Percentiles rank a stretch among this genome's conserved stretches.
Evolutionary conservation across 2,329 filamentous ascomycete genomes (phyloP).

Genomic region (Ambrosiella xylebori): DNA sequence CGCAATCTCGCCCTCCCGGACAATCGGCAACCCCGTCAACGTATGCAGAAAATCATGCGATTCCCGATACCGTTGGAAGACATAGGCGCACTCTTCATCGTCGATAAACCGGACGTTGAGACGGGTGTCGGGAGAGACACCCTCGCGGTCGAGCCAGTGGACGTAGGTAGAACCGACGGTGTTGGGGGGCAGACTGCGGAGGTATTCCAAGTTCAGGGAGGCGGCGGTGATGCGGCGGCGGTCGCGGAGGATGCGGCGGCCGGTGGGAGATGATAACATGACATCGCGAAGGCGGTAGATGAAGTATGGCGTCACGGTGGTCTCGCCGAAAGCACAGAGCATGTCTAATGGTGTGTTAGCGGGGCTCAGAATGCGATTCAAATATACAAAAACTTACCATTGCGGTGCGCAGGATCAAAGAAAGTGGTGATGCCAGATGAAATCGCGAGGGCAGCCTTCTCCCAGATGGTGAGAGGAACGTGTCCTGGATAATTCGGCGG

Average conservation of each 20-base stretch:
- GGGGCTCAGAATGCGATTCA: background rate
- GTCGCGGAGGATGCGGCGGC: constrained; percentile 78
- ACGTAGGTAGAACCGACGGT: constrained; percentile 72
- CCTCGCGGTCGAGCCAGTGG: constrained; percentile 82
- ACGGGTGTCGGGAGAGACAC: constrained; percentile 81
- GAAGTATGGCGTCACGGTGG: constrained; percentile 88
- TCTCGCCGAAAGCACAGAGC: constrained; percentile 85
- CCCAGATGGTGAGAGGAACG: constrained; percentile 65
- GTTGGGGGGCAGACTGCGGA: constrained; percentile 55
- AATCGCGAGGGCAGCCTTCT: constrained; percentile 54
- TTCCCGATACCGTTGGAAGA: constrained; percentile 95
- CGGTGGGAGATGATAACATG: constrained; percentile 73
- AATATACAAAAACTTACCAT: constrained; percentile 31
- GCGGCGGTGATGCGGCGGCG: constrained; percentile 76
- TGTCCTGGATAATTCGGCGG: constrained; percentile 80
- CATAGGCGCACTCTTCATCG: constrained; percentile 89
- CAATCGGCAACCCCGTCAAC: constrained; percentile 72
- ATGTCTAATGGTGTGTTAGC: constrained; percentile 42
- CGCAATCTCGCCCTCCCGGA: constrained; percentile 93
- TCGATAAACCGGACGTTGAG: constrained; percentile 75
- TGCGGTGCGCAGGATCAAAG: constrained; percentile 56
- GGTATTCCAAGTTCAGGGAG: constrained; percentile 44
- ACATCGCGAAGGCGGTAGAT: constrained; percentile 78
- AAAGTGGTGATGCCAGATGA: constrained; percentile 47
- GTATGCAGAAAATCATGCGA: constrained; percentile 98